Base-by-base conservation (phyloP, 306 rosid genomes). In the Cicer yamashitae region DNA sequence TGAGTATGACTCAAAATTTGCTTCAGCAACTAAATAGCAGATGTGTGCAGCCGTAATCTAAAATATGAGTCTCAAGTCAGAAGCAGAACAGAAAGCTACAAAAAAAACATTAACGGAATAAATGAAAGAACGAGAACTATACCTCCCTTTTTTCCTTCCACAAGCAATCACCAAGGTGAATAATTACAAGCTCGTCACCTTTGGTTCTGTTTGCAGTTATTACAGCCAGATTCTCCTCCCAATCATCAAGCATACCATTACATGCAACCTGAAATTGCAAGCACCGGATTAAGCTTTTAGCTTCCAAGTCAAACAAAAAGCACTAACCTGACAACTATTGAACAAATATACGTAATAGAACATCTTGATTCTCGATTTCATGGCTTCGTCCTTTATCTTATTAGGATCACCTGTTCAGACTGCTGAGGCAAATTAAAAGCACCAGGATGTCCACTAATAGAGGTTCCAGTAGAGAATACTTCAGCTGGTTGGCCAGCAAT, bases 141-240 rank as follows among this genome's bases (percentile, higher is more conserved):
- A 94, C 98, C 96, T 91, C 96, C 71, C 90, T 89, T 81, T 84
- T 87, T 74, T 94, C 98, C 88, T 86, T 94, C 98, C 96, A 94
- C 54, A 94, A 71, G 84, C 94, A 86, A 80, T 91, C 98, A 54
- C 98, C 98, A 38, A 94, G 96, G 76, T 94, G 97, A 64, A 88
- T 78, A 63, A 91, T 87, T 46, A 91, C 98, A 50, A 94, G 91
- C 71, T 94, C 97, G 43, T 94, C 98, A 76, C 84, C 97, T 84
- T 94, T 91, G 73, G 98, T 94, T 84, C 97, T 83, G 83, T 94
- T 94, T 78, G 97, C 94, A 78, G 96, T 86, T 72, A 94, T 88
- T 53, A 94, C 92, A 20, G 98, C 96, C 73, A 94, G 79, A 88
- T 94, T 94, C 79, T 91, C 89, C 78, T 87, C 96, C 98, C 98